Base-by-base conservation (phyloP, 306 rosid genomes). In the Cucumis hystrix region DNA sequence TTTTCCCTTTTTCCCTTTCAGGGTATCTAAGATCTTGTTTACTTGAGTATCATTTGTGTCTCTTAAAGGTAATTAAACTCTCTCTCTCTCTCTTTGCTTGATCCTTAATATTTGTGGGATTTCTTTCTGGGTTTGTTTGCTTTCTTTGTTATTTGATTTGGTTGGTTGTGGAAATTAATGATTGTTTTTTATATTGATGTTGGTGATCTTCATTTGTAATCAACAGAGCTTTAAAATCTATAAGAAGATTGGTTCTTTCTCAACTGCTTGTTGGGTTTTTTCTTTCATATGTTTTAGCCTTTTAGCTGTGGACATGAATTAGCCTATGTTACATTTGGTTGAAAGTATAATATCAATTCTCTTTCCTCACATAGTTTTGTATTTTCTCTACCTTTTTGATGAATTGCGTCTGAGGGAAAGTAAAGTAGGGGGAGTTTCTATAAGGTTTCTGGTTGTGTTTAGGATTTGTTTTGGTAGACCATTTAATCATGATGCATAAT, bases 351-450 rank as follows among this genome's bases (percentile, higher is more conserved):
- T 69, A 47, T 13, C 39, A 45, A 69, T 23, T 69, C n/a, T 40
- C 75, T 41, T 69, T 6, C 75, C 75, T 41, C 58, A 3, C 47
- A 21, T 69, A 12, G 45, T 69, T 67, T 45, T 23, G 58, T 69
- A 23, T 69, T 21, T 11, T 45, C 60, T 71, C 76, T 47, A 70
- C 76, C 58, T 33, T 25, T 71, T 49, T 71, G 76, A 71, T 71
- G 76, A 71, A 71, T 49, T 71, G 41, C 58, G 15, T 51, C 60
- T 51, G 25, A 47, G 58, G 33, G 25, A 52, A 52, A 51, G 62
- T 16, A 30, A 72, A 71, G 17, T 7, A 51, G 8, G 43, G 16
- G 47, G 62, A 30, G 18, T 28, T 73, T 71, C 40, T 52, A 9
- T 2, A 9, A 28, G 8, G 17, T 16, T 33, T 15, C 16, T 28